Percentiles rank a stretch among this genome's conserved stretches.
Conservation (phyloP, 106 monocot species). For the Acanthochlamys bracteata region DNA sequence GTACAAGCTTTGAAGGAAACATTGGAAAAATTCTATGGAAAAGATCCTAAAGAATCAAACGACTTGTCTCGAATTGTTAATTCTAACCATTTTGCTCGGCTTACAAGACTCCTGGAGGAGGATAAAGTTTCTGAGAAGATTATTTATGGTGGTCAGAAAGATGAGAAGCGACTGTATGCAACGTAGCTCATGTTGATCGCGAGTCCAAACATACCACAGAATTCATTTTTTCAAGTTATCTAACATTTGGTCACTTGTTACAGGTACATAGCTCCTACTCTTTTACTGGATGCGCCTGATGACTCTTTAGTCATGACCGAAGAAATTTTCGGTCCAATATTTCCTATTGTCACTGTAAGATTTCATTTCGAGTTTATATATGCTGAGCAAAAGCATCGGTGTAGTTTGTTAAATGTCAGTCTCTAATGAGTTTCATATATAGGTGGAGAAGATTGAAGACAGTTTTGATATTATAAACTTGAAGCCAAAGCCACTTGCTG, state of each 20-base stretch:
- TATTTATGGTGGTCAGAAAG: slow-evolving; percentile 26
- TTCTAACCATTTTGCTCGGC: slow-evolving; percentile 24
- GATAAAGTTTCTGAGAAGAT: slow-evolving; percentile 24
- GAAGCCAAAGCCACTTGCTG: slow-evolving; percentile 26
- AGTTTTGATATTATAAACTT: slow-evolving; percentile 35
- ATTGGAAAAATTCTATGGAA: slow-evolving; percentile 27
- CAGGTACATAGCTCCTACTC: slow-evolving; percentile 78
- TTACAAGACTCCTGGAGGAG: slow-evolving; percentile 19
- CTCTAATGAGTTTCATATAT: background rate
- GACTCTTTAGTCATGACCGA: slow-evolving; percentile 79
- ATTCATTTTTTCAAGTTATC: no score
- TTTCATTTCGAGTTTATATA: no score
- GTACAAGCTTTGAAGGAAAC: slow-evolving; percentile 19
- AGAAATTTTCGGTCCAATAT: slow-evolving; percentile 78
- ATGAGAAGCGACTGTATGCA: slow-evolving; percentile 30
- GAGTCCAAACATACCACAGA: no score
- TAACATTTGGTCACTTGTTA: no score
- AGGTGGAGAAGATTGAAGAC: slow-evolving; percentile 32
- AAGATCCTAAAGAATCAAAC: slow-evolving; percentile 25
- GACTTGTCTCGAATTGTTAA: slow-evolving; percentile 40
- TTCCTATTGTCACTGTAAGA: slow-evolving; percentile 77
- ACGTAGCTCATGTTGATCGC: background rate
- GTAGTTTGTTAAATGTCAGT: background rate
- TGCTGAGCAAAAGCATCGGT: no score
- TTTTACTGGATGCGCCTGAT: slow-evolving; percentile 70